Base-by-base conservation (phyloP, 306 rosid genomes). In the Luffa aegyptiaca region DNA sequence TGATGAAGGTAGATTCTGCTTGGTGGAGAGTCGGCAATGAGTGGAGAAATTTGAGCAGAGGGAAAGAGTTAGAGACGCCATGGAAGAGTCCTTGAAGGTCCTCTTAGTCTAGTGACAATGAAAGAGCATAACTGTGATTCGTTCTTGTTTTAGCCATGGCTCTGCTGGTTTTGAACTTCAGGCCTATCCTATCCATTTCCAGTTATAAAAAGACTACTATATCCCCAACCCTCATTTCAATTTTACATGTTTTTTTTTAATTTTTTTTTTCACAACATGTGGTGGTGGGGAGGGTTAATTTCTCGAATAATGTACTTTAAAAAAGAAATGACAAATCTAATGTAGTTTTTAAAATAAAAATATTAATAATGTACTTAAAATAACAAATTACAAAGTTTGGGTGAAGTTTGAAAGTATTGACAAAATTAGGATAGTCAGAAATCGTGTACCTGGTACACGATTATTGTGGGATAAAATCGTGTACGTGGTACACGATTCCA, bases 61-160 rank as follows among this genome's bases (percentile, higher is more conserved):
- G 9, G 96, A 89, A 75, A 90, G 87, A 36, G 92, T 88, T 0
- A 89, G 58, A n/a, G 97, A 87, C 2, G 97, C 97, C 97, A 93
- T 93, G 21, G 10, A 1, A 31, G 48, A 51, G 64, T 36, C 61
- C 44, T 53, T 74, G 31, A 46, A 31, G 59, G 39, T 49, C 61
- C 8, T 51, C 46, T 66, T 9, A 51, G 79, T 71, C 8, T 48
- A 66, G 36, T 48, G 3, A 6, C 45, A 2, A 37, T 16, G 41
- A 7, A 16, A 37, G 20, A 37, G 4, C 72, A 62, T 13, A 11
- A 78, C 65, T 56, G 5, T 59, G 69, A 9, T 14, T 59, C 8
- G 42, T 58, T 42, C 3, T 41, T 12, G 41, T 12, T 56, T 76
- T 20, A 11, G 51, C 70, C 55, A 76, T 41, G 48, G 17, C 4